These are phyloP conservation scores for Nakazawaea molendinolei DNA, from an alignment of 805 yeast species.

Conservation along the genomic window DNA sequence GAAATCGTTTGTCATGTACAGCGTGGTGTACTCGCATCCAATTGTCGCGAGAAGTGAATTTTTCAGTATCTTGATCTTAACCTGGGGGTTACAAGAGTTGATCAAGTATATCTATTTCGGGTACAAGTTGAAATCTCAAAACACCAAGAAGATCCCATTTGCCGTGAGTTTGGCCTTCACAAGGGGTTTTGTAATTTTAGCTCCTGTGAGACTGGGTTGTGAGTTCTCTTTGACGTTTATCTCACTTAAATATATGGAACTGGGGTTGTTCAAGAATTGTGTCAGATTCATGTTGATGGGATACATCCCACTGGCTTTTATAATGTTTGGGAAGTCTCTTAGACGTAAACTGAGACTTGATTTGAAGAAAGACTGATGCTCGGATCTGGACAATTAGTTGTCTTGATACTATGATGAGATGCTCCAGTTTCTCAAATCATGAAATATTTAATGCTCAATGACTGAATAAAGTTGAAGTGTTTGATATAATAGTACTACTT, in stretches of 20 bases:
- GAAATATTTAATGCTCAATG: no score
- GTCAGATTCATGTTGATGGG: constrained; percentile 14
- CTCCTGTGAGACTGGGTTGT: constrained; percentile 17
- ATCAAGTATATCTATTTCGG: constrained; percentile 20
- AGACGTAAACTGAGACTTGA: background rate
- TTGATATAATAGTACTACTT: no score
- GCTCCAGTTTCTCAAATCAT: no score
- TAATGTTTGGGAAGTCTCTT: constrained; percentile 16
- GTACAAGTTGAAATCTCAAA: constrained; percentile 22
- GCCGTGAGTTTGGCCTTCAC: constrained; percentile 16
- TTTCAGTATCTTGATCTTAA: constrained; percentile 18
- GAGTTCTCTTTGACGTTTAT: constrained; percentile 20
- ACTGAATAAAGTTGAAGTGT: no score
- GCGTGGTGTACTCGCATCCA: constrained; percentile 20
- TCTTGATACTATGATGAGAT: no score
- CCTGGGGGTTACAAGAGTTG: constrained; percentile 19
- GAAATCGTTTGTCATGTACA: constrained; percentile 14
- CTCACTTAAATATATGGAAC: constrained; percentile 16
- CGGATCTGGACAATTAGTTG: no score
- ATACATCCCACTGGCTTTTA: constrained; percentile 18
- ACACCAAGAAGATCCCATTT: constrained; percentile 12
- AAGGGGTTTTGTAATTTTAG: constrained; percentile 13
- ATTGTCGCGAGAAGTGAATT: constrained; percentile 18
- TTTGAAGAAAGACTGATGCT: constrained; percentile 1
- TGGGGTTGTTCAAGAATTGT: constrained; percentile 5